Evolutionary conservation across 2,329 filamentous ascomycete genomes (phyloP).

Genomic region (Calonectria multiphialidica): DNA sequence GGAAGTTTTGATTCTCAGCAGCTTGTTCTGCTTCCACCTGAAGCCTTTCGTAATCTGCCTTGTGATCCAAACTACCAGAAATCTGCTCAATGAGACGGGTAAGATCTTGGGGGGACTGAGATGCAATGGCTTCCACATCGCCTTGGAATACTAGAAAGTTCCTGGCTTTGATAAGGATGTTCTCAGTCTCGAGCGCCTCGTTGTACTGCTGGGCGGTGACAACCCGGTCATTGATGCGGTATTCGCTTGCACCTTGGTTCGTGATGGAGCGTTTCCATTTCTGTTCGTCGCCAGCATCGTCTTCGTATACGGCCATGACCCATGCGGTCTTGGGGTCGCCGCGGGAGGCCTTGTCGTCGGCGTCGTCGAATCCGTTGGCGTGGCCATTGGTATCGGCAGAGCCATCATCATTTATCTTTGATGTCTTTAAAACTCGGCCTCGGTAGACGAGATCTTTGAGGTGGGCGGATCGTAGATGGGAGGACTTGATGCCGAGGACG

Average conservation of each 20-base stretch:
- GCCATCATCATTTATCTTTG: constrained; percentile 92
- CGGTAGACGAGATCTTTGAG: constrained; percentile 96
- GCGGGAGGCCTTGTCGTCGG: constrained; percentile 74
- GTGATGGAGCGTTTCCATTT: constrained; percentile 97
- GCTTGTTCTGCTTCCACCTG: constrained; percentile 89
- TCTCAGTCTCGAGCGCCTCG: constrained; percentile 89
- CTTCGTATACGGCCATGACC: constrained; percentile 99
- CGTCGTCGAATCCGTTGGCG: constrained; percentile 70
- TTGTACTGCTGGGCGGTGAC: constrained; percentile 96
- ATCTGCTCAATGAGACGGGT: constrained; percentile 97
- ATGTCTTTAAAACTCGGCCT: constrained; percentile 90
- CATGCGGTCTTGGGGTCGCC: constrained; percentile 94
- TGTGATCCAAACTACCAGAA: constrained; percentile 94
- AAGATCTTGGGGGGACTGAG: constrained; percentile 92
- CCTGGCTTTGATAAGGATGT: constrained; percentile 96
- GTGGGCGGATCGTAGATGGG: constrained; percentile 94
- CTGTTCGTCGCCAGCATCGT: constrained; percentile 95
- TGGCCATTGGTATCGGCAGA: constrained; percentile 76
- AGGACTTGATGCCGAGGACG: constrained; percentile 97
- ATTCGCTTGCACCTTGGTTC: constrained; percentile 88
- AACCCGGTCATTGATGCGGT: constrained; percentile 92
- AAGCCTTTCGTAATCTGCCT: constrained; percentile 92
- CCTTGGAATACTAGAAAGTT: constrained; percentile 99
- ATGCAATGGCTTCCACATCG: constrained; percentile 96
- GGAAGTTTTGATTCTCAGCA: constrained; percentile 87